Evolutionary conservation across 2,329 filamentous ascomycete species (phyloP), one percentile per base, ranked within the genome.

Genomic region (Clarireedia hainanense): DNA sequence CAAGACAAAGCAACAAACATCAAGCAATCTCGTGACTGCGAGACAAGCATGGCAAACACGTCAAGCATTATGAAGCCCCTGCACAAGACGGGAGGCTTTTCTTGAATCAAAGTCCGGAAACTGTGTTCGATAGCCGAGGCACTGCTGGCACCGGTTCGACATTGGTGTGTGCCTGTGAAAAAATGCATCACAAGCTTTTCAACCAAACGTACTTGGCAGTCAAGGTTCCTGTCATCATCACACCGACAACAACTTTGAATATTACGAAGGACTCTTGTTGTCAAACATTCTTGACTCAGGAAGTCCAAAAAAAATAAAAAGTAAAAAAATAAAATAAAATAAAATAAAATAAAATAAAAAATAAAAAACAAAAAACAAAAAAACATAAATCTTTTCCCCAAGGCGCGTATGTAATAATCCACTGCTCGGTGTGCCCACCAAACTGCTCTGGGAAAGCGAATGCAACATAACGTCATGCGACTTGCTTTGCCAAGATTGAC

Each of bases 391-490:
- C 20, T 20, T 20, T 48, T 53, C 48, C 39, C 43, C 17, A 5
- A 30, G 47, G 14, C 47, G 15, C 37, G 15, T 27, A 55, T 20
- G 20, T 20, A 20, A 34, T 20, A 20, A 34, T 34, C 27, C 52
- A 45, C 45, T 42, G 15, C 5, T 42, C n/a, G 17, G 17, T 42
- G 30, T 34, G 12, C 30, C 24, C 23, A 49, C 20, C 45, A 36
- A 54, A 46, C 36, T 40, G 14, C 23, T 24, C 17, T 42, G 42
- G 27, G 15, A 27, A 45, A 43, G 50, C 49, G 30, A 7, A 55
- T 26, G 46, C 52, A 55, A 24, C 12, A 43, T 37, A 55, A 55
- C 52, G 52, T 55, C 47, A 50, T 45, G 14, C 14, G 10, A 37
- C 14, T n/a, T 37, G 6, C 15, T 12, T 45, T 2, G 27, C 47